Evolutionary conservation across 768 basidiomycete genomes (phyloP).

Genomic region (Psilocybe tampanensis): DNA sequence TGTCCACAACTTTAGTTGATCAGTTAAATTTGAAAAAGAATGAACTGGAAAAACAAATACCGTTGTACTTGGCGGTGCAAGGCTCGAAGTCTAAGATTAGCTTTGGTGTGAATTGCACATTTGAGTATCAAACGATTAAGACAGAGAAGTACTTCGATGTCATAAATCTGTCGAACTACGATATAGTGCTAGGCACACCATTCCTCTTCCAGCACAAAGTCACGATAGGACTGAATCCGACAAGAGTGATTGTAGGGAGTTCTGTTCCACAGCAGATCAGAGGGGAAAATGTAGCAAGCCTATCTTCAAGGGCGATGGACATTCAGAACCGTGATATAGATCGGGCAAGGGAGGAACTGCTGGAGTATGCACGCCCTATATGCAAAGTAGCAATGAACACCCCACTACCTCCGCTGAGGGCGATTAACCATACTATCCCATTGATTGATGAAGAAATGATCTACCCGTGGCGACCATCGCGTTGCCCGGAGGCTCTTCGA

Average conservation of each 20-base stretch:
- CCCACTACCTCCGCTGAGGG: slow-evolving; percentile 34
- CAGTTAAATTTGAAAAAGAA: slow-evolving; percentile 32
- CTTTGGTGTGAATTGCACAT: slow-evolving; percentile 16
- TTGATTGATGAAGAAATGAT: slow-evolving; percentile 32
- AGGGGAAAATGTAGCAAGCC: slow-evolving; percentile 8
- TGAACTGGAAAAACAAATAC: slow-evolving; percentile 31
- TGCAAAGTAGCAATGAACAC: slow-evolving; percentile 28
- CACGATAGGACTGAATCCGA: slow-evolving; percentile 25
- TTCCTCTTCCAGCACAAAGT: slow-evolving; percentile 37
- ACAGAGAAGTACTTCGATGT: slow-evolving; percentile 36
- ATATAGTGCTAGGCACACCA: slow-evolving; percentile 42
- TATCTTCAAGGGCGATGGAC: slow-evolving; percentile 11
- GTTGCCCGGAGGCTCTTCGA: slow-evolving; percentile 35
- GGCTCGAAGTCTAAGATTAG: slow-evolving; percentile 41
- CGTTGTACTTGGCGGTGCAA: slow-evolving; percentile 38
- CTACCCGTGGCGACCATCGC: too few relatives aligned
- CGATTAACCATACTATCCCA: slow-evolving; percentile 41
- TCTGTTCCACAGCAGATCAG: slow-evolving; percentile 17
- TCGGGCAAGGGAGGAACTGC: slow-evolving; percentile 12
- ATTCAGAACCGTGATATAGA: too few relatives aligned
- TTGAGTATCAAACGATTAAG: slow-evolving; percentile 37
- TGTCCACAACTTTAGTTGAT: slow-evolving; percentile 36
- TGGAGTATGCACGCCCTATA: slow-evolving; percentile 22
- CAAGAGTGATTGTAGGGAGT: slow-evolving; percentile 27
- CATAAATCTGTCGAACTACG: slow-evolving; percentile 40